Evolutionary conservation across 768 basidiomycete genomes (phyloP).

Genomic region (Xerocomellus chrysenteron): DNA sequence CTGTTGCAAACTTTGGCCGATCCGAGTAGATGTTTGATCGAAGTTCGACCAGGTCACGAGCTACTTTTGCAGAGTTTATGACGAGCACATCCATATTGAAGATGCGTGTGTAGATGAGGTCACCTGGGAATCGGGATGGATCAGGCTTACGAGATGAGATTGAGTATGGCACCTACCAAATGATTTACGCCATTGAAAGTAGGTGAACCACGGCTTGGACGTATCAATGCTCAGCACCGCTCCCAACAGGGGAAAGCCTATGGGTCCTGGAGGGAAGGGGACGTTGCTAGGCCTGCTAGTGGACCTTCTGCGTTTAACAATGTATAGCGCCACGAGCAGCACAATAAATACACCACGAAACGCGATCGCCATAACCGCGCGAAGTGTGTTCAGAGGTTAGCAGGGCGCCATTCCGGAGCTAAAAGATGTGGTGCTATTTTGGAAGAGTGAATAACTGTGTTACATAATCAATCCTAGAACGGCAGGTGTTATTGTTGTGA

Average conservation of each 20-base stretch:
- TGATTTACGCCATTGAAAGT: slow-evolving; percentile 30
- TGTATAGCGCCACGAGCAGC: slow-evolving; percentile 14
- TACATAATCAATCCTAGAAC: slow-evolving; percentile 16
- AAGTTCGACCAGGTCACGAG: slow-evolving; percentile 28
- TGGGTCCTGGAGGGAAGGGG: slow-evolving; percentile 52
- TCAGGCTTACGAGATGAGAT: not conserved
- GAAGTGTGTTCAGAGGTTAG: not conserved
- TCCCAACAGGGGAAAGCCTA: slow-evolving; percentile 39
- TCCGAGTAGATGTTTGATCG: slow-evolving; percentile 35
- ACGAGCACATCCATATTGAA: slow-evolving; percentile 26
- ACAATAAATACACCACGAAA: slow-evolving; percentile 1
- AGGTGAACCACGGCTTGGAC: slow-evolving; percentile 34
- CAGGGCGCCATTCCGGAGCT: not conserved
- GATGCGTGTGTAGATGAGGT: slow-evolving; percentile 21
- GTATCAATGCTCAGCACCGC: slow-evolving; percentile 25
- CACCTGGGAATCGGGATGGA: slow-evolving; percentile 9
- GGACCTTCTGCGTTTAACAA: slow-evolving; percentile 4
- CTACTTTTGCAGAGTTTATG: slow-evolving; percentile 29
- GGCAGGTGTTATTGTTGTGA: slow-evolving; percentile 30
- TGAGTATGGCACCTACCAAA: slow-evolving; percentile 15
- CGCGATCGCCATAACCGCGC: not conserved
- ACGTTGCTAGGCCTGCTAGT: not conserved
- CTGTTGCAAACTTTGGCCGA: slow-evolving; percentile 27
- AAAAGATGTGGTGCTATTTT: not conserved
- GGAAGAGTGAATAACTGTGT: not conserved